Base-by-base conservation (phyloP, 2,329 filamentous ascomycete genomes). In the Podosphaera xanthii region DNA sequence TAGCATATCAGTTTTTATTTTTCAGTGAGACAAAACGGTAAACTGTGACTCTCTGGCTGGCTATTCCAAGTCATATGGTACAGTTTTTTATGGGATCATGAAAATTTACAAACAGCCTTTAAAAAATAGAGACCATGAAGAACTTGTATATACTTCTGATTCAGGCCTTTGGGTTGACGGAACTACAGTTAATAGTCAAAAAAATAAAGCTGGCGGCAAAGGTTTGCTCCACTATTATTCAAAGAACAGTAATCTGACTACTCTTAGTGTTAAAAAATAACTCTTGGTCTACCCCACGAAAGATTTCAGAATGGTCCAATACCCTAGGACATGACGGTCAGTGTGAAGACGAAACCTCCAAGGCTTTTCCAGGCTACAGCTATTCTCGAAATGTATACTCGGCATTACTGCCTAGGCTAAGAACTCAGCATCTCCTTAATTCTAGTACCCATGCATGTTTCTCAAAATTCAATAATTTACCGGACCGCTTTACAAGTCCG, bases 401-500 rank as follows among this genome's bases (percentile, higher is more conserved):
- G 2, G 59, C 61, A 5, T 36, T 36, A 31, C 9, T 38, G 14
- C 35, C 30, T 46, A 35, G 8, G 14, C 58, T 38, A 42, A 63
- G 62, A 46, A 62, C 60, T 48, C 62, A 63, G 2, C 64, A 65
- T 14, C 62, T 62, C 7, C 58, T 66, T 30, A 60, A 61, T 22
- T 58, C 62, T 10, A 66, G 58, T 22, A 60, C 49, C 3, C 22
- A 31, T 14, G 22, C 58, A 22, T 62, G 59, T 22, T 64, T 63
- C 0, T 54, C 52, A 2, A 58, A 62, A 10, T 66, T 64, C n/a
- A 35, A 64, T 9, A 61, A 62, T 57, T 61, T 72, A 9, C 75
- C 75, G 31, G 81, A 84, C 67, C 75, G 82, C 35, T 84, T 83
- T 65, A 75, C 84, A 52, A 73, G 77, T 58, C 72, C 76, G 55